These are phyloP conservation scores for Plasmodium vivax DNA, from an alignment of 169 alveolate species.

Conservation along the genomic window DNA sequence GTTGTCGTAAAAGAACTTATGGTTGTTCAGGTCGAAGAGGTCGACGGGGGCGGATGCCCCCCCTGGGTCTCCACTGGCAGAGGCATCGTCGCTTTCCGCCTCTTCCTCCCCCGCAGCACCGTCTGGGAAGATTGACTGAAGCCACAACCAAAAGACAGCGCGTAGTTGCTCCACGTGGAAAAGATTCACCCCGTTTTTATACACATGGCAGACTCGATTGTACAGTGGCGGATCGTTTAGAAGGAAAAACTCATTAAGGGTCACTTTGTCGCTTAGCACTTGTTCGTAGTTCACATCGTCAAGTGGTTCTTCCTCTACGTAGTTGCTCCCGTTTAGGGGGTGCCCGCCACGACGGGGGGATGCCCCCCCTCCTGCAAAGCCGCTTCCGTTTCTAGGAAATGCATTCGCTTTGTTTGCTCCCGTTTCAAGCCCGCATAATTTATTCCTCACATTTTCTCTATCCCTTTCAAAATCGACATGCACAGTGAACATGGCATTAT, in stretches of 20 bases:
- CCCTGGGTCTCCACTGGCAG: neutral
- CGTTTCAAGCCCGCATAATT: neutral
- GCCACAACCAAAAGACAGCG: slow-evolving; percentile 71
- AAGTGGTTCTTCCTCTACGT: neutral
- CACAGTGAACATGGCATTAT: slow-evolving; percentile 48
- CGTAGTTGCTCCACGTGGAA: slow-evolving; percentile 43
- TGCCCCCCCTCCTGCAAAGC: neutral
- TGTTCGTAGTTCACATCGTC: slow-evolving; percentile 30
- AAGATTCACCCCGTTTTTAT: slow-evolving; percentile 31
- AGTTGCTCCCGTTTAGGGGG: neutral
- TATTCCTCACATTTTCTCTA: neutral
- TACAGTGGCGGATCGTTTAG: slow-evolving; percentile 25
- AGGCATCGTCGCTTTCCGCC: neutral
- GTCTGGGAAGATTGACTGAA: slow-evolving; percentile 59
- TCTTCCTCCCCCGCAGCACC: neutral
- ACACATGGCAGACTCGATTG: slow-evolving; percentile 37
- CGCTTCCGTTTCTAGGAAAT: neutral
- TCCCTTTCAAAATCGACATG: slow-evolving; percentile 34
- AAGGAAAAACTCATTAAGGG: slow-evolving; percentile 37
- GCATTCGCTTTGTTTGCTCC: neutral
- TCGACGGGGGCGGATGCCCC: neutral
- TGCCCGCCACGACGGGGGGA: neutral
- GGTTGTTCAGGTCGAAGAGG: slow-evolving; percentile 26
- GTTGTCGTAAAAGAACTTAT: slow-evolving; percentile 43
- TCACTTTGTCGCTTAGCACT: slow-evolving; percentile 16